These are phyloP conservation scores for Pseudoneurospora amorphoporcata DNA, from an alignment of 495 filamentous ascomycete species.

Conservation along the genomic window DNA sequence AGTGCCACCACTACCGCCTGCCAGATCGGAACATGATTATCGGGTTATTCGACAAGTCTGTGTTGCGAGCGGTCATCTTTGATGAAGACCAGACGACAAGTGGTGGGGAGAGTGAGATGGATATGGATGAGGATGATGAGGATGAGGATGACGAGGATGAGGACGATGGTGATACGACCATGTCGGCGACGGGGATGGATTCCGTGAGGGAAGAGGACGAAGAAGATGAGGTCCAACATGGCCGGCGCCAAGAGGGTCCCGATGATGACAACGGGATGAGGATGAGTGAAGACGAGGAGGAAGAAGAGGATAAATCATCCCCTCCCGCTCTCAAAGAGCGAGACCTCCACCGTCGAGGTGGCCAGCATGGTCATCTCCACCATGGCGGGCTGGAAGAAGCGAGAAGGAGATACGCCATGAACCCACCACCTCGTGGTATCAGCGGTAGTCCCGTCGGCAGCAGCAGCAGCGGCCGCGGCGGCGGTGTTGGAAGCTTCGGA, in stretches of 20 bases:
- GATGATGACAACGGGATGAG: conserved; percentile 5
- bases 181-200: background rate
- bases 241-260: background rate
- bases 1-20: conserved; percentile 81
- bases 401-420: background rate
- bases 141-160: conserved; percentile 5
- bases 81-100: conserved; percentile 31
- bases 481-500: background rate
- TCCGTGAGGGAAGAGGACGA: background rate
- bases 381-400: background rate
- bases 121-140: conserved; percentile 8
- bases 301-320: conserved; percentile 22
- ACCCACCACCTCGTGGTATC: background rate
- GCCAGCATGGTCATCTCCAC: background rate
- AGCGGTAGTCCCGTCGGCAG: background rate
- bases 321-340: background rate
- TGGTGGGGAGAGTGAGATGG: background rate
- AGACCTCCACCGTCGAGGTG: background rate
- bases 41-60: conserved; percentile 84
- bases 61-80: conserved; percentile 69
- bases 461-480: background rate
- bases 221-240: background rate
- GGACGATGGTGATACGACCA: conserved; percentile 2
- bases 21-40: conserved; percentile 77
- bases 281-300: conserved; percentile 9